Conservation (phyloP, 2,329 filamentous ascomycete genomes). For the Aspergillus fischeri region DNA sequence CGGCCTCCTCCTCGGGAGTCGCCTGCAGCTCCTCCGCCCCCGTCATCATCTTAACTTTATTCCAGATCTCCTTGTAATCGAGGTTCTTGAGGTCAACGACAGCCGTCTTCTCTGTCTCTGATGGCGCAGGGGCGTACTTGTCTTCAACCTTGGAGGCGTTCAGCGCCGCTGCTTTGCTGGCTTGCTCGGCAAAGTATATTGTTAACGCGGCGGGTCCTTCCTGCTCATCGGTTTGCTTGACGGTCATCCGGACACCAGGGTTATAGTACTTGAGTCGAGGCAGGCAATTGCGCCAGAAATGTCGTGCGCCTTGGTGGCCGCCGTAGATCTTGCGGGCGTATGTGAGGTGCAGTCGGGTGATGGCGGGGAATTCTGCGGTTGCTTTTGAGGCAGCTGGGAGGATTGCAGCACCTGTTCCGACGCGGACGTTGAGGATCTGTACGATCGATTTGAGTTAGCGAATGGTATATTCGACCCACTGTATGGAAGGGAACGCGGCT, state of each 20-base stretch:
- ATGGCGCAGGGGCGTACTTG: constrained; percentile 31
- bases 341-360: constrained; percentile 42
- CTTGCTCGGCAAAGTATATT: constrained; percentile 38
- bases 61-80: constrained; percentile 41
- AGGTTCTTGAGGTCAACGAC: constrained; percentile 38
- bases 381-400: constrained; percentile 52
- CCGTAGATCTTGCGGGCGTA: constrained; percentile 42
- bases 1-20: constrained; percentile 31
- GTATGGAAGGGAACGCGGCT: not conserved
- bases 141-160: constrained; percentile 23
- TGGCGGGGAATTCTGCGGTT: constrained; percentile 32
- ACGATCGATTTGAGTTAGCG: not conserved
- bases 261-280: constrained; percentile 93
- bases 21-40: constrained; percentile 35
- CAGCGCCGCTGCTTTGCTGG: constrained; percentile 26
- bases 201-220: constrained; percentile 36
- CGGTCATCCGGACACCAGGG: constrained; percentile 74
- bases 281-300: constrained; percentile 82
- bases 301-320: constrained; percentile 53
- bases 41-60: constrained; percentile 38
- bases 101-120: constrained; percentile 28
- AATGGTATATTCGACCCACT: not conserved
- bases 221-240: constrained; percentile 63
- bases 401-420: constrained; percentile 77
- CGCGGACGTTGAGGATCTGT: constrained; percentile 69